phyloP scores from a whole-genome alignment of 495 filamentous ascomycete genomes.

The Cercophora sp. region DNA sequence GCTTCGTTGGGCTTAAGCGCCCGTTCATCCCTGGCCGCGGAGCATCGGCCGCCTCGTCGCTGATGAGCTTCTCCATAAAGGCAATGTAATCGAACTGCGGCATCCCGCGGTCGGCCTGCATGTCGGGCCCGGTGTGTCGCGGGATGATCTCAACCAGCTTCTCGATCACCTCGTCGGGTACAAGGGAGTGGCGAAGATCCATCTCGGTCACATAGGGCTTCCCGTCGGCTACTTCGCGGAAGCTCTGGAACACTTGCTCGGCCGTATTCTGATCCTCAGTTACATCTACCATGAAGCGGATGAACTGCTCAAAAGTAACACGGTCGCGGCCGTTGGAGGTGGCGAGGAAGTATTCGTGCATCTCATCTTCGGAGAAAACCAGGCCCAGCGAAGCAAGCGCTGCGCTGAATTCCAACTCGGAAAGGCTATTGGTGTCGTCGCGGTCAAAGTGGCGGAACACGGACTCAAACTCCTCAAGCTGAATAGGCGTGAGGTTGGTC shows the following conservation, averaged over 20 bases:
- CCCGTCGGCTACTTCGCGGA: conserved; percentile 94
- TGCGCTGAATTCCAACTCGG: conserved; percentile 91
- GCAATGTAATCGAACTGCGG: conserved; percentile 86
- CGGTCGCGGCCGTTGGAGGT: conserved; percentile 69
- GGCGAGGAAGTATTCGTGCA: conserved; percentile 84
- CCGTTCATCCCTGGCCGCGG: not conserved
- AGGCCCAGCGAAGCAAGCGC: conserved; percentile 89
- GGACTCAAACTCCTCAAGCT: conserved; percentile 95
- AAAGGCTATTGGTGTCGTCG: conserved; percentile 84
- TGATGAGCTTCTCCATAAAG: conserved; percentile 81
- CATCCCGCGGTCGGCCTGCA: conserved; percentile 69
- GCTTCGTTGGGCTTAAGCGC: not conserved
- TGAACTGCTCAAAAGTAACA: conserved; percentile 98
- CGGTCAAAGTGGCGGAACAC: conserved; percentile 97
- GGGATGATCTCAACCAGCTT: conserved; percentile 86
- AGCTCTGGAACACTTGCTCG: conserved; percentile 95
- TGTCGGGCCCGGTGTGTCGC: conserved; percentile 68
- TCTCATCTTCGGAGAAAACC: conserved; percentile 92
- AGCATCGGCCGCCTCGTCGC: conserved; percentile 8
- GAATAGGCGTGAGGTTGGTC: conserved; percentile 97
- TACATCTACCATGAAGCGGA: conserved; percentile 97
- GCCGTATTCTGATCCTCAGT: conserved; percentile 98
- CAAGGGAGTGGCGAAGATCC: conserved; percentile 87
- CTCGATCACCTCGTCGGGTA: conserved; percentile 93
- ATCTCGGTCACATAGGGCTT: conserved; percentile 98